Evolutionary conservation across 2,329 filamentous ascomycete species (phyloP), one percentile per base, ranked within the genome.

Genomic region (Leptodontidium sp.): DNA sequence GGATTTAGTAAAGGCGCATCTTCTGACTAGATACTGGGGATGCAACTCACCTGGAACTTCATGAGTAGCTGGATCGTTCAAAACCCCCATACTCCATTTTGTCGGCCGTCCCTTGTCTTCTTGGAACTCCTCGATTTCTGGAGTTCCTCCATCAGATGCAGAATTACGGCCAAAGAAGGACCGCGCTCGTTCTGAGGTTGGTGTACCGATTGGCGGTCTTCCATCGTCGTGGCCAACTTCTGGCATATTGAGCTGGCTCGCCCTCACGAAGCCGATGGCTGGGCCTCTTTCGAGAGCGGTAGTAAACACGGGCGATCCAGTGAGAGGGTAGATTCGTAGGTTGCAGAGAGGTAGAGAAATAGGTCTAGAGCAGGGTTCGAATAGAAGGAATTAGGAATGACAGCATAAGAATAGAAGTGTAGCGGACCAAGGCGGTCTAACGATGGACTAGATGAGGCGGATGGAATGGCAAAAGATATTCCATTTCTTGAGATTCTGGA

Each of bases 11-110:
- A 4, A 24, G 38, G 9, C 49, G 35, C 14, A 50, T 57, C 15
- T n/a, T 29, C 45, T 29, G 1, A 14, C 5, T 9, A 32, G 24
- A 32, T 58, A 3, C 5, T 9, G 40, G 24, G 26, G 61, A 3
- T 7, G 32, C 14, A 55, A 50, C 86, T 71, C 82, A 94, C 93
- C 93, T 73, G 94, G 94, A 14, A 97, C 94, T 81, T 97, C 92
- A 71, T 96, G 91, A 0, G 94, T 97, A 67, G 90, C 80, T 59
- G 83, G 87, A 75, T 96, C 93, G 76, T 93, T 94, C 71, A 97
- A 80, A 32, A 98, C 92, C n/a, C 94, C 87, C 87, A 72, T 68
- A 38, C 68, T 66, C 87, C 87, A 89, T 80, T 78, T 85, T 7
- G 82, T 77, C 32, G 77, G 77, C 47, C 66, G 55, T 29, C 64